Evolutionary conservation across 768 basidiomycete genomes (phyloP).

Genomic region (Leccinum disarticulatum): DNA sequence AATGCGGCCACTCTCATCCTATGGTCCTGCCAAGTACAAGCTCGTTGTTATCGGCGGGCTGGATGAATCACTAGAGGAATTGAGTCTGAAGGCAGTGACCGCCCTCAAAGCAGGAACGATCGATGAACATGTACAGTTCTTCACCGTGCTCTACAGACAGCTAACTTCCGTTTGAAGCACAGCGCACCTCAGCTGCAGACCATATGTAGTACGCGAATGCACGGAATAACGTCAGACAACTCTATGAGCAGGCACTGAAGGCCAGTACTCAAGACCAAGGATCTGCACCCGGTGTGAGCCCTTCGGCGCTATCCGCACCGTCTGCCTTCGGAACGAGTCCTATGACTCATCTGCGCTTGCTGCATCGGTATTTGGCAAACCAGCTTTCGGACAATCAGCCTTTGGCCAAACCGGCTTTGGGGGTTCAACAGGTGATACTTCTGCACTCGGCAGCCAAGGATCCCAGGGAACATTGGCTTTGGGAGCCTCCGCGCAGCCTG

Average conservation of each 20-base stretch:
- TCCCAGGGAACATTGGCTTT: conserved; percentile 33
- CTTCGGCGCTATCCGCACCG: conserved; percentile 27
- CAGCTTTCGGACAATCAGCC: conserved; percentile 38
- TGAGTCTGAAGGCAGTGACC: too few species aligned
- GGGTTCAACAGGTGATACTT: conserved; percentile 6
- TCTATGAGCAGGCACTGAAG: conserved; percentile 53
- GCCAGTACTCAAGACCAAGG: conserved; percentile 34
- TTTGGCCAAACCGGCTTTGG: conserved; percentile 41
- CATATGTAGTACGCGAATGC: too few species aligned
- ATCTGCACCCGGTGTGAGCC: conserved; percentile 7
- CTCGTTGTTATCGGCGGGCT: too few species aligned
- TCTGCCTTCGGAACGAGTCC: conserved; percentile 42
- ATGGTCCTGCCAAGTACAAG: too few species aligned
- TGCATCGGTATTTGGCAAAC: conserved; percentile 23
- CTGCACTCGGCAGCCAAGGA: conserved; percentile 30
- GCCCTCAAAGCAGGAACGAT: too few species aligned
- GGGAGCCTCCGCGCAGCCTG: conserved; percentile 32
- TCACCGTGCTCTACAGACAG: too few species aligned
- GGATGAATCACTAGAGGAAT: too few species aligned
- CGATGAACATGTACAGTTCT: too few species aligned
- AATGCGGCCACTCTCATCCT: too few species aligned
- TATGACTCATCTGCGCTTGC: conserved; percentile 35
- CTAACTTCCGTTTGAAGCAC: too few species aligned
- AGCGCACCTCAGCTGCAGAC: too few species aligned
- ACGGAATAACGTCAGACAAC: conserved; percentile 47